Evolutionary conservation across 1,284 basidiomycete genomes (phyloP).

Genomic region (Cystobasidiaceae sp.): DNA sequence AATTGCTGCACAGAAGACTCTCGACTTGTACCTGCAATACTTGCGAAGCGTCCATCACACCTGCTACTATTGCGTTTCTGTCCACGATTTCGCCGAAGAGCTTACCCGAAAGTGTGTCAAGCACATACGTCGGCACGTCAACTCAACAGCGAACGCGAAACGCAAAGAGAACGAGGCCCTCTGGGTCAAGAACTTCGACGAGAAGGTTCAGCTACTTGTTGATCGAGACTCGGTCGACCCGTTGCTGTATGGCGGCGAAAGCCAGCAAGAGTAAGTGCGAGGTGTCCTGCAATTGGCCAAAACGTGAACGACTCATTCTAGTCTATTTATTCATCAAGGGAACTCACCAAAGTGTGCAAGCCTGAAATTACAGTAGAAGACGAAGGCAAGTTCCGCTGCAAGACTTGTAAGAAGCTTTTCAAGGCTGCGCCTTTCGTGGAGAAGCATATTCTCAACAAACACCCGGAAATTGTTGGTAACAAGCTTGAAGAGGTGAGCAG

Average conservation of each 20-base stretch:
- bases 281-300: too few relatives aligned
- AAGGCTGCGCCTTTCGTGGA: conserved; percentile 90
- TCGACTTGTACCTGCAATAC: conserved; percentile 80
- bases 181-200: conserved; percentile 79
- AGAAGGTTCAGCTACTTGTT: conserved; percentile 70
- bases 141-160: conserved; percentile 32
- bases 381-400: conserved; percentile 89
- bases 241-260: conserved; percentile 78
- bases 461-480: conserved; percentile 39
- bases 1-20: conserved; percentile 35
- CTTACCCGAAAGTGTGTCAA: conserved; percentile 86
- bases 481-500: conserved; percentile 36
- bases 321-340: conserved; percentile 52
- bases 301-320: not conserved
- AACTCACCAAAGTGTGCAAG: conserved; percentile 68
- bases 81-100: conserved; percentile 86
- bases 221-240: conserved; percentile 72
- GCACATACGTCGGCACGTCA: conserved; percentile 62
- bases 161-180: conserved; percentile 57
- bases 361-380: conserved; percentile 86
- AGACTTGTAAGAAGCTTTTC: conserved; percentile 89
- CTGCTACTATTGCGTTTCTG: conserved; percentile 91
- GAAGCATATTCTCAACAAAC: conserved; percentile 54
- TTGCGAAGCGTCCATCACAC: conserved; percentile 76
- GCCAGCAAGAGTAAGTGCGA: conserved; percentile 79